Conservation (phyloP, 352 stramenopile species). For the Phytophthora pluvialis region DNA sequence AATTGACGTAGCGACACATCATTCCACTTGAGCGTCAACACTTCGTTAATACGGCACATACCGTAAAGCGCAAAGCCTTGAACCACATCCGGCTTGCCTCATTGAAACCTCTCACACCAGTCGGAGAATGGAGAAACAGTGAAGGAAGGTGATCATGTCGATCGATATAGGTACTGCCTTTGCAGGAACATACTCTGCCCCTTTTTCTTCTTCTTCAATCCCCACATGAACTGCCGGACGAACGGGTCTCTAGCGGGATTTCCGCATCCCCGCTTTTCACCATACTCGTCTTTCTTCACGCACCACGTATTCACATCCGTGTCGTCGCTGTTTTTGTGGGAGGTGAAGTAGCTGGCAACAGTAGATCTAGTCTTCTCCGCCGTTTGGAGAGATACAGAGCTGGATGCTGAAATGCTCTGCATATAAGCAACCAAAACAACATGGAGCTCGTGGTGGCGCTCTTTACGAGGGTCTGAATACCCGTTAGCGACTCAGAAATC, state of each 20-base stretch:
- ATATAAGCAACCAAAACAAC: slow-evolving; percentile 9
- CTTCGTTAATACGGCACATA: slow-evolving; percentile 27
- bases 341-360: slow-evolving; percentile 12
- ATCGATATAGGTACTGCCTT: not conserved
- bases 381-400: slow-evolving; percentile 13
- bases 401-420: slow-evolving; percentile 12
- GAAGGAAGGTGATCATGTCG: slow-evolving; percentile 6
- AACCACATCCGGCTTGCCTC: not conserved
- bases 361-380: slow-evolving; percentile 12
- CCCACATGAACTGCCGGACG: slow-evolving; percentile 6
- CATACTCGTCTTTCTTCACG: not conserved
- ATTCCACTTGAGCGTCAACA: slow-evolving; percentile 15
- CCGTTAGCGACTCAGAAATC: slow-evolving; percentile 3
- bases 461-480: slow-evolving; percentile 1
- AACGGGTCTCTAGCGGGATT: slow-evolving; percentile 8
- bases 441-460: slow-evolving; percentile 15
- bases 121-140: slow-evolving; percentile 2
- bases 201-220: slow-evolving; percentile 15
- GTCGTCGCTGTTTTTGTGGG: slow-evolving; percentile 10
- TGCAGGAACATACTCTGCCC: not conserved
- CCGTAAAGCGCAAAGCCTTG: slow-evolving; percentile 20
- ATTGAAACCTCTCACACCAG: not conserved
- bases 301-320: slow-evolving; percentile 10
- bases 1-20: slow-evolving; percentile 6
- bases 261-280: slow-evolving; percentile 1